Evolutionary conservation across 257 asterid genomes (phyloP), one percentile per base, ranked within the genome.

Genomic region (Capsicum baccatum): DNA sequence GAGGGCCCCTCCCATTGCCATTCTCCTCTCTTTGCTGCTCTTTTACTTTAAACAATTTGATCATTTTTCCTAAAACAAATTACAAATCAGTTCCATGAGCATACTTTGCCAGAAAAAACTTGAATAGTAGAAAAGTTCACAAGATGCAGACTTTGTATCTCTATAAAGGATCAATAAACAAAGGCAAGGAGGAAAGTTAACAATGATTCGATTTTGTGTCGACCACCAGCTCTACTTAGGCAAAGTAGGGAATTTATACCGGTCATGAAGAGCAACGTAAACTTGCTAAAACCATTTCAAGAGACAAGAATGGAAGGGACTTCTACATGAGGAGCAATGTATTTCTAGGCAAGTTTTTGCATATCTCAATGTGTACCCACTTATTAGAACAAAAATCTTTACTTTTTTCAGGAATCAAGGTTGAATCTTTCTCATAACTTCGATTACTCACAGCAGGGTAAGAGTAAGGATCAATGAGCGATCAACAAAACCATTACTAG

Each of bases 1-100:
- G 57, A 16, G 79, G 85, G 13, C 86, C 86, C 74, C 55, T 69
- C 16, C 67, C 85, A 63, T 37, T 78, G 79, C 83, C 71, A 60
- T 81, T 86, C 84, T 79, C 79, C 59, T 88, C 88, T 64, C 59
- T 85, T 55, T 84, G 91, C 81, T 88, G 84, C 86, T 86, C 86
- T 73, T 86, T 89, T 17, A 87, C 85, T 89, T 89, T 85, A 78
- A 89, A 89, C 79, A 87, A 82, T 11, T 62, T 89, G 60, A 89
- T 87, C 91, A 89, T 86, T 11, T 54, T 80, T 81, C 89, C 91
- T 89, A 60, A 64, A 80, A 52, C 14, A 52, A 76, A 54, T 14
- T 21, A 76, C 63, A 52, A 33, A 21, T 54, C 81, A 76, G 26
- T 50, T 48, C 47, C 62, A 52, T 3, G 26, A 33, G 26, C 63